These are phyloP conservation scores for Neonectria faginata DNA, from an alignment of 2,329 filamentous ascomycete species.

Conservation along the genomic window DNA sequence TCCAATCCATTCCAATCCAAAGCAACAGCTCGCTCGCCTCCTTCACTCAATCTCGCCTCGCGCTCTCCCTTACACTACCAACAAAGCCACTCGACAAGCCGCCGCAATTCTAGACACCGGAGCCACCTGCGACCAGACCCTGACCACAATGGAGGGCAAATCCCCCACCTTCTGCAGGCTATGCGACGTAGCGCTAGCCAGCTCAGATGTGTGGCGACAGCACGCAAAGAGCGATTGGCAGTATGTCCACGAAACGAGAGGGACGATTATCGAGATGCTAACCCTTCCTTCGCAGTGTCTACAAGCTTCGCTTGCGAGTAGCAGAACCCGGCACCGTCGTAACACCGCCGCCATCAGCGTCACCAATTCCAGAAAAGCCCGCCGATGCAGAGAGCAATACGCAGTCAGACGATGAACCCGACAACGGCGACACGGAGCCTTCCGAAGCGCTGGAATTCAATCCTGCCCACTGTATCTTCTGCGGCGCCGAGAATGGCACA, in stretches of 20 bases:
- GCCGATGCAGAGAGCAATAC: background rate
- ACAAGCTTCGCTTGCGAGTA: background rate
- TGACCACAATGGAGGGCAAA: background rate
- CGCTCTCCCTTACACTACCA: background rate
- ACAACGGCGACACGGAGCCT: background rate
- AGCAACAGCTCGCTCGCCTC: background rate
- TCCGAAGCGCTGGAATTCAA: background rate
- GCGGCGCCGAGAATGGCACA: conserved; percentile 44
- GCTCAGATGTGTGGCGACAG: background rate
- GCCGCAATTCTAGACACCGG: background rate
- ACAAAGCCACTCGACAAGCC: background rate
- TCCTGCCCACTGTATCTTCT: conserved; percentile 57
- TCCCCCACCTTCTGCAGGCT: background rate
- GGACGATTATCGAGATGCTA: background rate
- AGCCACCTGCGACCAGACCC: background rate
- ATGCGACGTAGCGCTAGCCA: background rate
- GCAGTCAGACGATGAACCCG: background rate
- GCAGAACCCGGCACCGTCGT: background rate
- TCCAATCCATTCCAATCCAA: background rate
- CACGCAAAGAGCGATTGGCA: conserved; percentile 1
- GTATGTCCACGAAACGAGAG: background rate
- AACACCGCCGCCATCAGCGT: background rate
- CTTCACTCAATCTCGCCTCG: background rate
- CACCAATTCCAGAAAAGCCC: background rate
- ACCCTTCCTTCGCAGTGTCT: background rate